Base-by-base conservation (phyloP, 148 eudicot species). In the Fagopyrum esculentum region DNA sequence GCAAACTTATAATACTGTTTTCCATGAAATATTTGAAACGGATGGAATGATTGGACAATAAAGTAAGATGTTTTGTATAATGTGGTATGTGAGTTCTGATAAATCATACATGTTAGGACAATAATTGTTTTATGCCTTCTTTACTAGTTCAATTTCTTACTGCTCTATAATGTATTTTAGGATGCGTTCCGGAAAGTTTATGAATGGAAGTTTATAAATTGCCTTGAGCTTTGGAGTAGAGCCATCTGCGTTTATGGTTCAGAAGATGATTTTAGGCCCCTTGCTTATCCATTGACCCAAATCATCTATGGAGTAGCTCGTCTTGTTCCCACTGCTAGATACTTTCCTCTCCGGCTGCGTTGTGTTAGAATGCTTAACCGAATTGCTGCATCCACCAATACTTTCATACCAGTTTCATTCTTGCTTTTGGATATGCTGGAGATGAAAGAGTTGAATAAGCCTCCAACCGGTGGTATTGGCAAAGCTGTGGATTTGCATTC, bases 211-310 rank as follows among this genome's bases (percentile, higher is more conserved):
- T 95, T 74, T 78, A 87, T 95, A 68, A 87, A 88, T 57, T 95
- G 99, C 77, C 97, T 95, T 59, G 98, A 95, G 87, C 99, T 95
- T 73, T 95, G 99, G 99, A 89, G 94, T 77, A 89, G 85, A 83
- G 98, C 97, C 78, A 82, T 95, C 74, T 91, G 96, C 79, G 89
- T 85, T 45, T 86, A 88, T 81, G 80, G 98, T 75, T 83, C 85
- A 56, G 97, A 90, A 78, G 82, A 90, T 61, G 98, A 96, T 71
- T 86, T 96, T 75, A 87, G 74, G 61, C 93, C 98, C 70, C 92
- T 96, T 75, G 93, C 99, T 55, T 96, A 96, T 85, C 99, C 99
- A 19, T 74, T 96, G 86, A 87, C 98, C n/a, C 99, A 96, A 82
- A 92, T 96, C 71, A 92, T 96, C 73, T 85, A 89, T 69, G 99